phyloP scores from a whole-genome alignment of 2,329 filamentous ascomycete genomes.

The Pseudogymnoascus sp. region DNA sequence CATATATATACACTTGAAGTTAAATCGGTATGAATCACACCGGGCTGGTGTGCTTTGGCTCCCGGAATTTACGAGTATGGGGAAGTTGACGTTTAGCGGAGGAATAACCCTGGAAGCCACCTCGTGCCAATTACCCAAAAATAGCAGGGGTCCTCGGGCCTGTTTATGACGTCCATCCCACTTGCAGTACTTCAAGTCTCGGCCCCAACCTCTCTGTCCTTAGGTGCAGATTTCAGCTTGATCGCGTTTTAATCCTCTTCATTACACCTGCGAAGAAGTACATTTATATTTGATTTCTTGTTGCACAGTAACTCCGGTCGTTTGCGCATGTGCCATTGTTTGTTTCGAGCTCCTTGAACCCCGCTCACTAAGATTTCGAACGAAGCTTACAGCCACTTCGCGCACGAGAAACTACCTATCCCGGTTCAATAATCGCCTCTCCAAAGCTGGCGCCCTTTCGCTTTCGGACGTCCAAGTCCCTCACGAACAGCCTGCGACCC shows the following conservation, averaged over 20 bases:
- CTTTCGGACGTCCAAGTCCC: slow-evolving; percentile 10
- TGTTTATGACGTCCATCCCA: slow-evolving; percentile 5
- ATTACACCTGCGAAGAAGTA: background rate
- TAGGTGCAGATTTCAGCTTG: background rate
- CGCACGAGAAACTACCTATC: background rate
- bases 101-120: background rate
- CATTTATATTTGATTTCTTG: background rate
- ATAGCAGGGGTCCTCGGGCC: background rate
- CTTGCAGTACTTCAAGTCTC: background rate
- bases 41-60: background rate
- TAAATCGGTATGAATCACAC: background rate
- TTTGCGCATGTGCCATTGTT: background rate
- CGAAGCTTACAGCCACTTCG: background rate
- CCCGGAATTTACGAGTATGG: background rate
- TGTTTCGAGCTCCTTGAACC: background rate
- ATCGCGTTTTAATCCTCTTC: background rate
- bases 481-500: background rate
- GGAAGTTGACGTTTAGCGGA: background rate
- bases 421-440: background rate
- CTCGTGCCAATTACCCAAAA: background rate
- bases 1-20: background rate
- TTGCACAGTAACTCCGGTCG: background rate
- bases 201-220: background rate
- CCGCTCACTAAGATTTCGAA: background rate
- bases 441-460: slow-evolving; percentile 6